Conservation (phyloP, 1,284 basidiomycete genomes). For the Fistulinella staudtii region DNA sequence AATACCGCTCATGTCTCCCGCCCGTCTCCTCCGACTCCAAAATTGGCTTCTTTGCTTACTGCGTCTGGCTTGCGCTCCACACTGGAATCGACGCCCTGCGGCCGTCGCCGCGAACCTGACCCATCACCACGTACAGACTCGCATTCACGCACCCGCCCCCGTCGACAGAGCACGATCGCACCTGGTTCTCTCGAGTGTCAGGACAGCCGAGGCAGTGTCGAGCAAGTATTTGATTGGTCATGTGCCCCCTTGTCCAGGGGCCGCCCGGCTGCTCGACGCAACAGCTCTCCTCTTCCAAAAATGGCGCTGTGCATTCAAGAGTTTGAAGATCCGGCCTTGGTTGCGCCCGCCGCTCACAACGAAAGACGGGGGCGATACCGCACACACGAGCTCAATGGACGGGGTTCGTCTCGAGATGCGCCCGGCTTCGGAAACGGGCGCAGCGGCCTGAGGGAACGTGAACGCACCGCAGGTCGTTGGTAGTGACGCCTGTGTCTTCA, state of each 20-base stretch:
- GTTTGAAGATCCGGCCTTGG: slow-evolving; percentile 33
- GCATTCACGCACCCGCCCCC: slow-evolving; percentile 25
- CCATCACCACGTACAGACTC: slow-evolving; percentile 36
- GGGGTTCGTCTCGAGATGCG: slow-evolving; percentile 37
- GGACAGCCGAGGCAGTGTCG: slow-evolving; percentile 33
- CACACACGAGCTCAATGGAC: slow-evolving; percentile 45
- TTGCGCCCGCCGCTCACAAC: slow-evolving; percentile 18
- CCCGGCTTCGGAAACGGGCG: slow-evolving; percentile 56
- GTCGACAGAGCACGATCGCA: slow-evolving; percentile 12
- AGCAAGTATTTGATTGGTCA: slow-evolving; percentile 38
- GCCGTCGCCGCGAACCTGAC: slow-evolving; percentile 43
- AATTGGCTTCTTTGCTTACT: slow-evolving; percentile 36
- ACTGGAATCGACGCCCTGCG: slow-evolving; percentile 43
- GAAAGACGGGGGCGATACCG: slow-evolving; percentile 45
- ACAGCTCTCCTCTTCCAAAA: slow-evolving; percentile 49
- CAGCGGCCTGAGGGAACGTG: slow-evolving; percentile 53
- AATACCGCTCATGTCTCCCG: slow-evolving; percentile 42
- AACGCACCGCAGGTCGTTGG: slow-evolving; percentile 36
- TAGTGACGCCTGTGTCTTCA: slow-evolving; percentile 9
- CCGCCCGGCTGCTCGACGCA: slow-evolving; percentile 44
- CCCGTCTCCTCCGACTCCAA: slow-evolving; percentile 57
- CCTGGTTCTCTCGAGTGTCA: slow-evolving; percentile 24
- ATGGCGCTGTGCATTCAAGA: slow-evolving; percentile 35
- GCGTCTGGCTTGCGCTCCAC: slow-evolving; percentile 29
- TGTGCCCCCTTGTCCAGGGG: slow-evolving; percentile 38